Percentiles rank a stretch among this genome's conserved stretches.
These are phyloP conservation scores for Rhinocladiella mackenziei DNA, from an alignment of 2,329 filamentous ascomycete genomes.

Conservation along the genomic window DNA sequence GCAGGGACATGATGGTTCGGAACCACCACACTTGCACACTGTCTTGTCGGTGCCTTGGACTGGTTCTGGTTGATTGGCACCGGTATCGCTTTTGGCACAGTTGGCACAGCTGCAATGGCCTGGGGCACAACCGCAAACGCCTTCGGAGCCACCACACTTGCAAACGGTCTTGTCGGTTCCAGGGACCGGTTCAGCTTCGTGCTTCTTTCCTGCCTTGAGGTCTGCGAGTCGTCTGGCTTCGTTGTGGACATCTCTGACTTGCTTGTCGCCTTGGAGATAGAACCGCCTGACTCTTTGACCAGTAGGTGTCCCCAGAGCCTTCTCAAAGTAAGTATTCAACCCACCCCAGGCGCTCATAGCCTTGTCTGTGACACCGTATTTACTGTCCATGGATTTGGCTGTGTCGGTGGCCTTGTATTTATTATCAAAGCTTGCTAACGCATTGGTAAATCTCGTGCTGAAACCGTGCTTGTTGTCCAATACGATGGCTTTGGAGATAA, in stretches of 20 bases:
- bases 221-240: constrained; percentile 87
- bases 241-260: constrained; percentile 88
- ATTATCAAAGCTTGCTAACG: constrained; percentile 70
- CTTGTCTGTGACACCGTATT: constrained; percentile 73
- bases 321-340: constrained; percentile 87
- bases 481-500: constrained; percentile 76
- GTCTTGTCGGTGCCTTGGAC: constrained; percentile 39
- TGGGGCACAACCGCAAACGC: constrained; percentile 38
- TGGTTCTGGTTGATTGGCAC: constrained; percentile 39
- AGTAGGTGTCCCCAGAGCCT: constrained; percentile 79
- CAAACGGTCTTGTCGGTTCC: constrained; percentile 42
- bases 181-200: constrained; percentile 37
- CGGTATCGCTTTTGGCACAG: constrained; percentile 49
- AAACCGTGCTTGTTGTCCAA: constrained; percentile 89
- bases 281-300: constrained; percentile 84
- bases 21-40: constrained; percentile 39
- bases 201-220: constrained; percentile 62
- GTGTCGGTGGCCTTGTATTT: constrained; percentile 87
- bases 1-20: constrained; percentile 36
- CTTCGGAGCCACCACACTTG: constrained; percentile 37
- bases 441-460: constrained; percentile 70
- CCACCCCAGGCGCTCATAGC: constrained; percentile 65
- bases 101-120: constrained; percentile 37
- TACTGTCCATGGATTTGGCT: constrained; percentile 76
- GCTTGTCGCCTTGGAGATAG: constrained; percentile 78